Evolutionary conservation across 805 yeast genomes (phyloP), one percentile per base, ranked within the genome.

Genomic region (Suhomyces sp.): DNA sequence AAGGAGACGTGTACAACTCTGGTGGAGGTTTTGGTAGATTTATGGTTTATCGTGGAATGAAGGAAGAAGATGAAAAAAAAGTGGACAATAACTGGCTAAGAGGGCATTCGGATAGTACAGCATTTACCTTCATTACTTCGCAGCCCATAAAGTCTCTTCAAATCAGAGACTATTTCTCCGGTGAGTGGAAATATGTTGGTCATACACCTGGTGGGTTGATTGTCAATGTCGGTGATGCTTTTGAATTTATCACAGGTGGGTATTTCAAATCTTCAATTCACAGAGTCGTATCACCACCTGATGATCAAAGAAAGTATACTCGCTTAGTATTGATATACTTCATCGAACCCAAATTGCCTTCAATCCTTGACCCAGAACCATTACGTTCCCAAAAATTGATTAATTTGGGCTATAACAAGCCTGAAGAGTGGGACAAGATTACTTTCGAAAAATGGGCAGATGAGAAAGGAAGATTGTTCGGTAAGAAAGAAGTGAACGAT

Each of bases 401-500:
- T 9, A 25, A 29, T 5, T 36, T 44, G 36, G 48, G 48, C 5
- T 21, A 28, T 27, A 32, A 17, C 17, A 53, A 50, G 25, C 59
- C 58, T 1, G 22, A 39, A 11, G 60, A 54, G 38, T 57, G 63
- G 63, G 54, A 54, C 7, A 48, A 46, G 31, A 57, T 57, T 17
- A 47, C 53, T 4, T 57, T 51, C 37, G 40, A 39, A 10, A 47
- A 52, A 30, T 56, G 63, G 63, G 56, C 68, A 35, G 65, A 64
- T 15, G 74, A 66, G 32, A 72, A 72, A 43, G 73, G 72, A 3
- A 51, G 70, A 27, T 56, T 70, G 15, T 71, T 72, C 46, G 75
- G 75, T 13, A 61, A 57, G 39, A 51, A 54, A 14, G 56, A 58
- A 31, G 62, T 65, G 27, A 63, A 66, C 30, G 58, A 54, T 35